phyloP scores from a whole-genome alignment of 2,329 filamentous ascomycete species.

The Aureobasidium uvarum region DNA sequence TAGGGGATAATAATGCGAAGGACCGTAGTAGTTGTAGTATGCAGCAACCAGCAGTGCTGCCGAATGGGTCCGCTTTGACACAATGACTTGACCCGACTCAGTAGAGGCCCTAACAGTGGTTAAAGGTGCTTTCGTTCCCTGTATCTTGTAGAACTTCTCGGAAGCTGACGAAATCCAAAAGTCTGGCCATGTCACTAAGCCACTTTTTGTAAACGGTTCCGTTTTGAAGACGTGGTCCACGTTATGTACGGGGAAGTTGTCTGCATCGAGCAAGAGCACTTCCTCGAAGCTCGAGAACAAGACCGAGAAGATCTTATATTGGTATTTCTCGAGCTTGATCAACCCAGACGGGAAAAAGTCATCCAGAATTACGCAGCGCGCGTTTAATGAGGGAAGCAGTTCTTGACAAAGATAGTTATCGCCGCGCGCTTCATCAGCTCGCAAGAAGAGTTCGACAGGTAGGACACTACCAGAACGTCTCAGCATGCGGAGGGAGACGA shows the following conservation, averaged over 20 bases:
- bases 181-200: conserved; percentile 51
- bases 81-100: conserved; percentile 49
- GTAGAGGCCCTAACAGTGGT: conserved; percentile 35
- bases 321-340: conserved; percentile 45
- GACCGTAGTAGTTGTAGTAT: conserved; percentile 53
- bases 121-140: conserved; percentile 36
- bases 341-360: conserved; percentile 39
- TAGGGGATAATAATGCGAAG: conserved; percentile 48
- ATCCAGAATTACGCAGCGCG: conserved; percentile 46
- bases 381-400: conserved; percentile 46
- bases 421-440: conserved; percentile 41
- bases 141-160: conserved; percentile 43
- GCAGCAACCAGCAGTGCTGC: conserved; percentile 47
- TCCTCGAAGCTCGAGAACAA: conserved; percentile 52
- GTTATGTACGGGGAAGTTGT: conserved; percentile 47
- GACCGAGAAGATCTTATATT: conserved; percentile 51
- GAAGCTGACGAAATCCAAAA: conserved; percentile 47
- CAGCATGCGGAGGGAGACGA: conserved; percentile 40
- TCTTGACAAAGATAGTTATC: conserved; percentile 46
- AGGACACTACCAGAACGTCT: conserved; percentile 45
- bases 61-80: conserved; percentile 46
- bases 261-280: conserved; percentile 51
- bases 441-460: conserved; percentile 50
- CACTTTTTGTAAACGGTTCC: conserved; percentile 44
- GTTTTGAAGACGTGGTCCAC: conserved; percentile 43